Evolutionary conservation across 2,329 filamentous ascomycete genomes (phyloP).

Genomic region (Apiospora marii): DNA sequence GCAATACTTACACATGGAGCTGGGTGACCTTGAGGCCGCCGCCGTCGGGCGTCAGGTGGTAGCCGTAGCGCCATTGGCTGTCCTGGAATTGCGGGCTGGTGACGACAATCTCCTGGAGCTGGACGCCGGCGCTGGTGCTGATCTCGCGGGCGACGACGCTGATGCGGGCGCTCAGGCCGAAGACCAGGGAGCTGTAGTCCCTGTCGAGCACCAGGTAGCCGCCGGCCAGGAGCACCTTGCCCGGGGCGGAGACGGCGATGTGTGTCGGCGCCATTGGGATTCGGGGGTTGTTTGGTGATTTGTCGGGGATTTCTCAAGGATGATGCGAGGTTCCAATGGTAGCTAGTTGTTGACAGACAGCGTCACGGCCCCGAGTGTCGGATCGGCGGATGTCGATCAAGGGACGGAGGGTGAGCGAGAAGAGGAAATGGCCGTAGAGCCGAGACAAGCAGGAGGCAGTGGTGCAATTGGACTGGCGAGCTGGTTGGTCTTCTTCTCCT

Average conservation of each 20-base stretch:
- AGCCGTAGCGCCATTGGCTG: conserved; percentile 88
- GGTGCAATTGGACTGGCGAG: conserved; percentile 6
- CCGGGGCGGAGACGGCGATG: conserved; percentile 83
- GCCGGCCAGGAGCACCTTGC: conserved; percentile 93
- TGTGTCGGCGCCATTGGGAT: conserved; percentile 33
- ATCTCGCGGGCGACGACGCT: conserved; percentile 68
- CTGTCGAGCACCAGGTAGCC: conserved; percentile 95
- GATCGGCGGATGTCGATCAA: conserved; percentile 5
- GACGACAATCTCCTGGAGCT: conserved; percentile 79
- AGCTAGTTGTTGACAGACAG: no score
- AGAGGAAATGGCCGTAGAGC: not conserved
- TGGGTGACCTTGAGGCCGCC: conserved; percentile 86
- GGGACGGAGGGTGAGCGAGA: not conserved
- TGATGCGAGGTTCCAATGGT: not conserved
- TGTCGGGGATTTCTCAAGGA: not conserved
- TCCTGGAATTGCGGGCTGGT: conserved; percentile 89
- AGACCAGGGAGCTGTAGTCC: conserved; percentile 78
- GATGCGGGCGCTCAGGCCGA: conserved; percentile 73
- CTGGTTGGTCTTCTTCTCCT: not conserved
- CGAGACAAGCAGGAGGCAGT: not conserved
- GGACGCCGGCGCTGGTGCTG: conserved; percentile 67
- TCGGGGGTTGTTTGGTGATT: not conserved
- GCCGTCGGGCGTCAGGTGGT: conserved; percentile 71
- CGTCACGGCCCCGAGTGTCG: not conserved
- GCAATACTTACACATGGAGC: conserved; percentile 72